These are phyloP conservation scores for Botrytis galanthina DNA, from an alignment of 2,329 filamentous ascomycete species.

Conservation along the genomic window DNA sequence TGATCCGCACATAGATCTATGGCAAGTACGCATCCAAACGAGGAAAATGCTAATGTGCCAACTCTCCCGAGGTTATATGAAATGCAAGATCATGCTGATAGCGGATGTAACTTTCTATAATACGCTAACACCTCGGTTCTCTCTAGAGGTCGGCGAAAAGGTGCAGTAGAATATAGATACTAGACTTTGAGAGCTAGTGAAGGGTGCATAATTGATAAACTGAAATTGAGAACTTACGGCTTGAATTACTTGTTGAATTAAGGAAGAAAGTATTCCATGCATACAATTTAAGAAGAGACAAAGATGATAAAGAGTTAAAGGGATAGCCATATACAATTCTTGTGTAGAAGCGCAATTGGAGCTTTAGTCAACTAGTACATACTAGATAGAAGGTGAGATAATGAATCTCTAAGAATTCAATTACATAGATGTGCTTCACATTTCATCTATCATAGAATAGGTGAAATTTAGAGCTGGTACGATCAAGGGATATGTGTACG, in stretches of 20 bases:
- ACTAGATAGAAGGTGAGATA: background rate
- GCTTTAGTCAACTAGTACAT: background rate
- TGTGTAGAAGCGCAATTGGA: background rate
- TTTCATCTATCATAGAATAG: background rate
- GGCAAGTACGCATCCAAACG: background rate
- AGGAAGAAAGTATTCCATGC: background rate
- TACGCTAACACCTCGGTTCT: too few species aligned
- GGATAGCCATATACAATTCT: background rate
- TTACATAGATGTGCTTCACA: background rate
- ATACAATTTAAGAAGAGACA: background rate
- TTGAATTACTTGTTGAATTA: background rate
- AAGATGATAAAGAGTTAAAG: background rate
- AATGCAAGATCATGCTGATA: too few species aligned
- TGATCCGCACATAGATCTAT: fast-evolving
- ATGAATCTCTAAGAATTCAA: background rate
- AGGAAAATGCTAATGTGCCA: fast-evolving
- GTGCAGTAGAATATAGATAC: background rate
- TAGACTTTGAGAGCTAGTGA: fast-evolving
- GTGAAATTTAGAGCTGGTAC: background rate
- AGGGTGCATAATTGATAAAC: fast-evolving
- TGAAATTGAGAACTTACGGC: background rate
- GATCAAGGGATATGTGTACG: background rate
- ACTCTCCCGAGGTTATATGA: background rate
- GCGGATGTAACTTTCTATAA: too few species aligned
- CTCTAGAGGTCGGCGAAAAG: too few species aligned